These are phyloP conservation scores for Hypoxylon sp. DNA, from an alignment of 2,329 filamentous ascomycete genomes.

Conservation along the genomic window DNA sequence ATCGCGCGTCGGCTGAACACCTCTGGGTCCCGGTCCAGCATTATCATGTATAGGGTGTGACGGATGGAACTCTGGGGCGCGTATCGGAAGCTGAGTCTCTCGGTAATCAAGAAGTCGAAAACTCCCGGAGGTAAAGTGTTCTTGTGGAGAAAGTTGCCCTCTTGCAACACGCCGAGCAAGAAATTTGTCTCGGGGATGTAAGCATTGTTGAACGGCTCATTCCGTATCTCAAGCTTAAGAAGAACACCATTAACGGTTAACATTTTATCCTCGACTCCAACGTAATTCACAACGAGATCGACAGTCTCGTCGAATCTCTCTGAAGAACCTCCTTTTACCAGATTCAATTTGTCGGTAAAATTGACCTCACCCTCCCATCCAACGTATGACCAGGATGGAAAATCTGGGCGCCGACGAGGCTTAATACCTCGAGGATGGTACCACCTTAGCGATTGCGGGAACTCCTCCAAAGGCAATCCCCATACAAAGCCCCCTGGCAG, in stretches of 20 bases:
- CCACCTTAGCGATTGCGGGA: constrained; percentile 10
- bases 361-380: constrained; percentile 8
- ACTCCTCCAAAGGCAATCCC: constrained; percentile 12
- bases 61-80: constrained; percentile 1
- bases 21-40: neutral
- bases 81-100: constrained; percentile 9
- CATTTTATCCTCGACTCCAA: neutral
- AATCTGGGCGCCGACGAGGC: constrained; percentile 15
- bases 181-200: constrained; percentile 9
- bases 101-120: constrained; percentile 6
- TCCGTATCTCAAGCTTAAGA: constrained; percentile 8
- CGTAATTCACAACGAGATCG: constrained; percentile 3
- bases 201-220: constrained; percentile 18
- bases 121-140: constrained; percentile 1
- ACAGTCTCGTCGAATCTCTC: constrained; percentile 9
- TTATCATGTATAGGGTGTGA: constrained; percentile 9
- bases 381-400: constrained; percentile 12
- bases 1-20: neutral
- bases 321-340: constrained; percentile 1
- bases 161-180: constrained; percentile 8
- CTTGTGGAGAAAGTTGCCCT: constrained; percentile 25
- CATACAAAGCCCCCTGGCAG: constrained; percentile 16
- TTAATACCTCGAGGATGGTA: constrained; percentile 7
- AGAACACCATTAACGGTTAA: constrained; percentile 5
- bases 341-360: constrained; percentile 13